Base-by-base conservation (phyloP, 768 basidiomycete genomes). In the Hypholoma sublateritium region DNA sequence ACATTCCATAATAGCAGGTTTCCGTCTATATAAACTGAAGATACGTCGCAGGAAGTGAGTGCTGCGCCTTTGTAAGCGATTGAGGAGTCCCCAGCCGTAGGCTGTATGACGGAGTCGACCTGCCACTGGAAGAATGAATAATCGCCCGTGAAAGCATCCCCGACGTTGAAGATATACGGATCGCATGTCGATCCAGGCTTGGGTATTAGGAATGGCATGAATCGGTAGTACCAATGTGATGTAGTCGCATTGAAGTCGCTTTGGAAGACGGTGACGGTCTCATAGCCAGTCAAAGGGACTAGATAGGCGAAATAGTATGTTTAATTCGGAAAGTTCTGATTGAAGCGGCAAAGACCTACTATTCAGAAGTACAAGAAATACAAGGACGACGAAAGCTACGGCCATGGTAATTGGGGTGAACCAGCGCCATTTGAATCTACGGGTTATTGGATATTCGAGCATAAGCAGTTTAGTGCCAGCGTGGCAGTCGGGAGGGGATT, bases 151-250 rank as follows among this genome's bases (percentile, higher is more conserved):
- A 71, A 58, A 0, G 63, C 47, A 37, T 71, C 70, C 0, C 70
- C 69, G 4, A 66, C 55, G 21, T 61, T 62, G 47, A 68, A 60
- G n/a, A 70, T 42, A 24, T 64, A 64, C 2, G 62, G 49, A 25
- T 68, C 66, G 47, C 70, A 71, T 9, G 69, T 59, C 0, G 69
- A 62, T 6, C 69, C 69, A 4, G 67, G 59, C 24, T 65, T 65
- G 2, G 62, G 32, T 5, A 32, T 43, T n/a, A 48, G 48, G 22
- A 51, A 62, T 3, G 68, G 67, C 53, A 70, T 63, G 37, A 62
- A 64, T 0, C 43, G 17, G 41, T 67, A 21, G 59, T 52, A 70
- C 70, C 69, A 70, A 17, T 37, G 60, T 2, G 32, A 44, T 42
- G 67, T 64, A 1, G 65, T 67, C 6, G 59, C 61, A 41, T 69